Conservation (phyloP, 2,329 filamentous ascomycete species). For the Cercospora nicotianae region DNA sequence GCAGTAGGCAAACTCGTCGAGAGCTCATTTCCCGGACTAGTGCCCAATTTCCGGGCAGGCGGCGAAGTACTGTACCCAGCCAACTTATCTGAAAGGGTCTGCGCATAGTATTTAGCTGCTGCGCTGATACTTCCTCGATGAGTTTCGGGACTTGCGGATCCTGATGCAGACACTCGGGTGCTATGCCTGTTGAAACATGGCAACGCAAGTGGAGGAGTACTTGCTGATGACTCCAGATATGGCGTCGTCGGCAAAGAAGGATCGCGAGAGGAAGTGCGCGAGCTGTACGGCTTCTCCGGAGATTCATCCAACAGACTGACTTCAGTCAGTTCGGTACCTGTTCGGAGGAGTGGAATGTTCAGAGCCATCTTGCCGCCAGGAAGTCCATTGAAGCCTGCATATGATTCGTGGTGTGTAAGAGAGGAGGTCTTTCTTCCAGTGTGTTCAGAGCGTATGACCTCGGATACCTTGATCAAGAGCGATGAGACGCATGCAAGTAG, state of each 20-base stretch:
- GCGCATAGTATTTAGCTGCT: conserved; percentile 37
- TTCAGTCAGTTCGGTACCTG: conserved; percentile 18
- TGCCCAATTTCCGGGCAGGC: conserved; percentile 30
- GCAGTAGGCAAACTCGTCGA: conserved; percentile 32
- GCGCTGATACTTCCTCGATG: conserved; percentile 38
- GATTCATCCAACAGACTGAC: conserved; percentile 18
- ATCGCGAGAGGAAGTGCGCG: conserved; percentile 30
- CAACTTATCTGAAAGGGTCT: conserved; percentile 38
- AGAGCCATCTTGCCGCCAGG: conserved; percentile 2
- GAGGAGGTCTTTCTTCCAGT: background rate
- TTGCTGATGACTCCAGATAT: conserved; percentile 33
- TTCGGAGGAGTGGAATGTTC: conserved; percentile 21
- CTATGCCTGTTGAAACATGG: conserved; percentile 27
- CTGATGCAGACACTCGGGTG: conserved; percentile 30
- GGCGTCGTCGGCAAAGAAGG: conserved; percentile 36
- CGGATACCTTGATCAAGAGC: conserved; percentile 53
- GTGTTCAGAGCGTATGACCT: background rate
- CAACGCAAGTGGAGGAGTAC: conserved; percentile 33
- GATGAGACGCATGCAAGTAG: conserved; percentile 67
- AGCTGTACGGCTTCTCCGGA: conserved; percentile 24
- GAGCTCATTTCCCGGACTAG: conserved; percentile 34
- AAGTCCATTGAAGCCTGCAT: background rate
- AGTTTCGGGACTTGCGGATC: conserved; percentile 37
- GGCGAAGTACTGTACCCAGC: conserved; percentile 37
- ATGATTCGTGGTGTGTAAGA: background rate